Evolutionary conservation across 163 green algal genomes (phyloP).

Genomic region (Scenedesmus sp.): DNA sequence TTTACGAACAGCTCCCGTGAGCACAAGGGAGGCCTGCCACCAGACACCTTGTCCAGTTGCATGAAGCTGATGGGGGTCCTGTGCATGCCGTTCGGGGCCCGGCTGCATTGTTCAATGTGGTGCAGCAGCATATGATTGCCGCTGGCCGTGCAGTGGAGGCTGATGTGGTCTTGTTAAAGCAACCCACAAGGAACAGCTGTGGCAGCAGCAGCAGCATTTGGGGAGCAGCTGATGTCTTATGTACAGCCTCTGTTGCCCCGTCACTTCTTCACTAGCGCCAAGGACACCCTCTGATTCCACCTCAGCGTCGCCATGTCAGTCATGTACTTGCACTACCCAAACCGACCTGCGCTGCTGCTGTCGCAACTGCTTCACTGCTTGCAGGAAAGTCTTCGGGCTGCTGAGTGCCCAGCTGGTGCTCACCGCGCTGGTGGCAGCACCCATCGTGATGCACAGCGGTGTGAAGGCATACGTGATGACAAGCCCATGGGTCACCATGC

Average conservation of each 20-base stretch:
- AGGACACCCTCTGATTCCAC: too few relatives aligned
- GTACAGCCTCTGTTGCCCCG: background rate
- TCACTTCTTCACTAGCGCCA: background rate
- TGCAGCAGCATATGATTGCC: background rate
- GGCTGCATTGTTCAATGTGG: background rate
- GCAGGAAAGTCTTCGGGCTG: conserved; percentile 55
- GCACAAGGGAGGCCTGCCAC: background rate
- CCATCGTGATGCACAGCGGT: conserved; percentile 38
- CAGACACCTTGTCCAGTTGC: background rate
- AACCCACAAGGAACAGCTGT: background rate
- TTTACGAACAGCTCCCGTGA: background rate
- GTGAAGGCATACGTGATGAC: conserved; percentile 53
- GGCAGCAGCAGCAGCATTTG: background rate
- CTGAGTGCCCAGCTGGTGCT: conserved; percentile 62
- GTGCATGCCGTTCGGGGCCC: background rate
- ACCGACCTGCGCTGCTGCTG: background rate
- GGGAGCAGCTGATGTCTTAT: background rate
- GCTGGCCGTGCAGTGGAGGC: background rate
- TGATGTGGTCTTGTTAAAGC: background rate
- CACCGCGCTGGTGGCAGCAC: conserved; percentile 53
- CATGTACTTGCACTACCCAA: background rate
- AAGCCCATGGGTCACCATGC: conserved; percentile 56
- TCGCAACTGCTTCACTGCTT: background rate
- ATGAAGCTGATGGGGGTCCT: background rate
- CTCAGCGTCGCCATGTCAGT: background rate